Conservation (phyloP, 2,329 filamentous ascomycete genomes). For the Scedosporium minutisporum region DNA sequence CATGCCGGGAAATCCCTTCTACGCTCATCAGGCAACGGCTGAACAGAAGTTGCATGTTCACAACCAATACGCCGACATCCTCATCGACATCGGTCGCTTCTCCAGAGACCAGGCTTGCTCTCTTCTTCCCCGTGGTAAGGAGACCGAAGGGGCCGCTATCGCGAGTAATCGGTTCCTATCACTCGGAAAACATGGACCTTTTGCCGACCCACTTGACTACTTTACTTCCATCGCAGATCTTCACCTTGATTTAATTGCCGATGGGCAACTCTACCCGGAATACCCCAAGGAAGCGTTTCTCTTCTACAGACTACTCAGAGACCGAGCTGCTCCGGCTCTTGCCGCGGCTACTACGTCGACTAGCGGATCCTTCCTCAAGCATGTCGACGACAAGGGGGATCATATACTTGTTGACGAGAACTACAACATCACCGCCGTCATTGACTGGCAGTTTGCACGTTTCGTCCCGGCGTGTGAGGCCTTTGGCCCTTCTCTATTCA, state of each 20-base stretch:
- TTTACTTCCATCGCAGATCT: slow-evolving; percentile 6
- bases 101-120: neutral
- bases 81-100: neutral
- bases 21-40: neutral
- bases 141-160: neutral
- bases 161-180: neutral
- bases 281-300: slow-evolving; percentile 16
- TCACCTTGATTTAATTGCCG: slow-evolving; percentile 7
- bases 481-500: slow-evolving; percentile 11
- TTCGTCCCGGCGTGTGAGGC: slow-evolving; percentile 12
- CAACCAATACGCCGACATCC: neutral
- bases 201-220: slow-evolving; percentile 5
- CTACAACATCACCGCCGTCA: slow-evolving; percentile 28
- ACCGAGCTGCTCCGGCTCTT: too few relatives aligned
- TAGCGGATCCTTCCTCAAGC: slow-evolving; percentile 30
- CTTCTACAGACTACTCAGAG: slow-evolving; percentile 10
- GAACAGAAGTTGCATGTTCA: neutral
- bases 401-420: slow-evolving; percentile 32
- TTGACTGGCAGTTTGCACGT: slow-evolving; percentile 15
- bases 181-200: neutral
- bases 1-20: slow-evolving; percentile 16
- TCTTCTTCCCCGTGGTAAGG: neutral
- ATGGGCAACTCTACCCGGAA: slow-evolving; percentile 17
- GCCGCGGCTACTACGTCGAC: neutral
- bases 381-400: slow-evolving; percentile 36